phyloP scores from a whole-genome alignment of 371 early-diverging fungal species.

The Mycotypha africana region DNA sequence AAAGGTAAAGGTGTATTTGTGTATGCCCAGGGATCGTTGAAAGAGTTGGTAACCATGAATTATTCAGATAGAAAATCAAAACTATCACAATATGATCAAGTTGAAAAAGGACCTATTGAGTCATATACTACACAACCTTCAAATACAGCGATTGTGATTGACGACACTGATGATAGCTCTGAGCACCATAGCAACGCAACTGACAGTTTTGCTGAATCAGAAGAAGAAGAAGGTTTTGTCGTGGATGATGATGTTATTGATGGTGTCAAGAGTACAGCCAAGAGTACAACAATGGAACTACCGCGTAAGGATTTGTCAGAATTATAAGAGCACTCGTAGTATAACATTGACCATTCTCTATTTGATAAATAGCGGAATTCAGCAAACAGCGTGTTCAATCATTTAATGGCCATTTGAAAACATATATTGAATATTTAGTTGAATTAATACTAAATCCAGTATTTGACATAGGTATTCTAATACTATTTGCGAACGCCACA shows the following conservation, averaged over 20 bases:
- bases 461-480: conserved; percentile 5
- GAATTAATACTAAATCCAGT: conserved; percentile 1
- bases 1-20: conserved; percentile 3
- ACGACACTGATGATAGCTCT: neutral
- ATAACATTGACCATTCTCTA: neutral
- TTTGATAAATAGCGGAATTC: conserved; percentile 14
- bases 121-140: neutral
- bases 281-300: conserved; percentile 2
- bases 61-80: conserved; percentile 10
- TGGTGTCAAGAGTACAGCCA: conserved; percentile 2
- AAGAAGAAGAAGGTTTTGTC: conserved; percentile 10
- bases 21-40: neutral
- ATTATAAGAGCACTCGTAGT: too few species aligned
- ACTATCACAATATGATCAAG: neutral
- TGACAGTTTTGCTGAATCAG: neutral
- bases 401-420: conserved; percentile 8
- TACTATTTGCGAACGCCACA: too few species aligned
- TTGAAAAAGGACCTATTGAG: conserved; percentile 14
- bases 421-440: conserved; percentile 15
- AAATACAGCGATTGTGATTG: too few species aligned
- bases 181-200: neutral
- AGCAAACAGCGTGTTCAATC: conserved; percentile 6
- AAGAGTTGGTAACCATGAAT: neutral
- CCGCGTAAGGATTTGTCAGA: conserved; percentile 13
- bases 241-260: conserved; percentile 23